Conservation (phyloP, 129 eudicot genomes). For the Logfia minima region DNA sequence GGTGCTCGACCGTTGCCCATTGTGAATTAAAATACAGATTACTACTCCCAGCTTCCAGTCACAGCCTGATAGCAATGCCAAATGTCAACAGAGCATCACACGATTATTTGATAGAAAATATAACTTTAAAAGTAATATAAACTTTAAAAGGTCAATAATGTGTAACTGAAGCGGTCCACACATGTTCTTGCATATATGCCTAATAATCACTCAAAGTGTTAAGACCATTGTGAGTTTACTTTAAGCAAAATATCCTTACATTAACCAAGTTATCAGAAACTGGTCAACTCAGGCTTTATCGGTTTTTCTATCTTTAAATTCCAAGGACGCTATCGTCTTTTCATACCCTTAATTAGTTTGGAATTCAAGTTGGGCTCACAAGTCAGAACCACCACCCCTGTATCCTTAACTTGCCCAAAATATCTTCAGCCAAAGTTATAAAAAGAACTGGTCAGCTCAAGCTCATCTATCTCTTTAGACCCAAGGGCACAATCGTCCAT, state of each 20-base stretch:
- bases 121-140: slow-evolving; percentile 20
- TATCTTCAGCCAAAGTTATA: slow-evolving; percentile 10
- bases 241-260: neutral
- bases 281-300: neutral
- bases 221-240: neutral
- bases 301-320: too few relatives aligned
- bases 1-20: slow-evolving; percentile 78
- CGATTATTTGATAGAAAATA: neutral
- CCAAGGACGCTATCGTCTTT: neutral
- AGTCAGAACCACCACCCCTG: neutral
- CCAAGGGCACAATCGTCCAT: slow-evolving; percentile 35
- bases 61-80: slow-evolving; percentile 33
- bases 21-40: slow-evolving; percentile 8
- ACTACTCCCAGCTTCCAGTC: slow-evolving; percentile 31
- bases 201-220: neutral
- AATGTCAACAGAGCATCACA: slow-evolving; percentile 21
- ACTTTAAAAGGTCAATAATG: neutral
- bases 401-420: slow-evolving; percentile 18
- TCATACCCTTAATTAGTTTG: neutral
- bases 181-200: neutral
- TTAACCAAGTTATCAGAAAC: neutral
- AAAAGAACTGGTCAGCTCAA: slow-evolving; percentile 1
- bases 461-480: neutral
- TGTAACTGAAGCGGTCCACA: neutral
- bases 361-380: slow-evolving; percentile 19